Base-by-base conservation (phyloP, 495 filamentous ascomycete species). In the Daldinia childiae region DNA sequence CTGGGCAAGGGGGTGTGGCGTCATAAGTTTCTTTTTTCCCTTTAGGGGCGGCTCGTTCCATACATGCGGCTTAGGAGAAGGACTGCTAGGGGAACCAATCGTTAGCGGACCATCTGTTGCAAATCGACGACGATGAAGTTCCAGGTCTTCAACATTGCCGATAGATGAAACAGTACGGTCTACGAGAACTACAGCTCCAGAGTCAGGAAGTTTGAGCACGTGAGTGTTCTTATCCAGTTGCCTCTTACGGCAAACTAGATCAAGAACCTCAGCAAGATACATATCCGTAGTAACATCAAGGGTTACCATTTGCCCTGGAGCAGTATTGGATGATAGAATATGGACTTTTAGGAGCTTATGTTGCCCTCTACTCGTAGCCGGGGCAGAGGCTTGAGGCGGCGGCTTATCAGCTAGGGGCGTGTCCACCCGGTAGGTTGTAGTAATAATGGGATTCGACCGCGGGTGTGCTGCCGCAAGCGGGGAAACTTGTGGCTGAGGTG, bases 91-190 rank as follows among this genome's bases (percentile, higher is more conserved):
- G 8, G 91, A 95, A 24, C 92, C 92, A 68, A 94, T 83, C 38
- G 89, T 88, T 50, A 94, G 85, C 12, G 91, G 91, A 1, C 90
- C 92, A 62, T 92, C 92, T 0, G 91, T 92, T 7, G 88, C 88
- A 73, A 97, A 97, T 30, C 93, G 89, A n/a, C 93, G 90, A 36
- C 94, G 88, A 54, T 91, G 89, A 7, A 99, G 88, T 74, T 99
- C 95, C 4, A 99, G 87, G 36, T 97, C 93, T 1, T 87, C 89
- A 41, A 92, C 87, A 55, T 91, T 89, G 43, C 94, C 95, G 29
- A 98, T 87, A 0, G 93, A 93, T 73, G 94, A 92, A 9, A 99
- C 94, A 0, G 91, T 95, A 12, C 94, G 92, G 75, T 99, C 95
- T 4, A 94, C 82, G 58, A 85, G 76, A 11, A 94, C 91, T 32